Conservation (phyloP, 202 grass and related monocot species). For the Setaria italica region DNA sequence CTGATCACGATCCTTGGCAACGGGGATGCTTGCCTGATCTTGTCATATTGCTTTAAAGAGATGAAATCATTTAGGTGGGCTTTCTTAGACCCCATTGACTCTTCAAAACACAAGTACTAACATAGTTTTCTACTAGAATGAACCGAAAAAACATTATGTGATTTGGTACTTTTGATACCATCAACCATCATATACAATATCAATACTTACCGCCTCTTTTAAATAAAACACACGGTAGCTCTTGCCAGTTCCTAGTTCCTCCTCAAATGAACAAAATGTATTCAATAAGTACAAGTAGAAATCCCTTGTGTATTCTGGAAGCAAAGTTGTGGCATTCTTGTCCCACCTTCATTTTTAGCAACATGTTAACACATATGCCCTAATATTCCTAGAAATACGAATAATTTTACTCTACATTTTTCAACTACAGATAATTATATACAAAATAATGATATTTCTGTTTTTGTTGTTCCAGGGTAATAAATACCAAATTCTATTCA, state of each 20-base stretch:
- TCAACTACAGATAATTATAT: too few species aligned
- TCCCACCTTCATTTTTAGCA: conserved; percentile 36
- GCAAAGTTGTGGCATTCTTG: conserved; percentile 8
- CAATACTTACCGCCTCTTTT: conserved; percentile 1
- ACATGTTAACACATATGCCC: neutral
- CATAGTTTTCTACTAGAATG: neutral
- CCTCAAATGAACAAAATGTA: conserved; percentile 27
- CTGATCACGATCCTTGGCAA: too few species aligned
- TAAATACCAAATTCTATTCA: neutral
- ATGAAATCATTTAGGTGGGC: too few species aligned
- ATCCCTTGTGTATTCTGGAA: conserved; percentile 30
- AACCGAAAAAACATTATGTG: neutral
- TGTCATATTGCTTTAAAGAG: too few species aligned
- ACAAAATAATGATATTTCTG: too few species aligned
- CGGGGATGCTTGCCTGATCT: too few species aligned
- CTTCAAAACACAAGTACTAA: too few species aligned
- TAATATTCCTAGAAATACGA: neutral
- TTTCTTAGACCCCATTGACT: too few species aligned
- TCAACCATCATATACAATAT: neutral
- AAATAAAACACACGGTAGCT: conserved; percentile 4
- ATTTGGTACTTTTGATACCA: neutral
- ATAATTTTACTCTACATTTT: neutral
- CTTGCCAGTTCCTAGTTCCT: neutral
- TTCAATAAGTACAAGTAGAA: conserved; percentile 16
- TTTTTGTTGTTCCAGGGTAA: too few species aligned